Base-by-base conservation (phyloP, 305 asterid genomes). In the Fraxinus xanthoxyloides region DNA sequence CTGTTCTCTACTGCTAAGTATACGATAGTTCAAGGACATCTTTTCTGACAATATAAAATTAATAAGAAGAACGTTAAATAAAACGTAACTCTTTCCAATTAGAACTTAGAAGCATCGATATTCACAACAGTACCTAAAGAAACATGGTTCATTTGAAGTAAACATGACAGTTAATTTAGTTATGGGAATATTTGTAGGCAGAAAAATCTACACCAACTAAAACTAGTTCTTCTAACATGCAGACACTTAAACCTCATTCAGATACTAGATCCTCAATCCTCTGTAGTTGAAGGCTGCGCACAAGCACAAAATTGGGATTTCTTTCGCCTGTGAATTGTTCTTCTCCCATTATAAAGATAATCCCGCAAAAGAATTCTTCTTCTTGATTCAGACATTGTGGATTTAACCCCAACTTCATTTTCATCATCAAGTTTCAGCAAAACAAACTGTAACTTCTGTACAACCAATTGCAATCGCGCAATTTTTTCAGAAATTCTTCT, bases 381-480 rank as follows among this genome's bases (percentile, higher is more conserved):
- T 83, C 84, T 93, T 3, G 89, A 43, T 69, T 95, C 98, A 1
- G 91, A 76, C 74, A 83, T 75, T 83, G 70, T 87, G 35, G 83
- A 75, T 80, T 75, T 88, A 31, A 70, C 38, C 24, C 38, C 75
- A 15, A 90, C 93, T 67, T 90, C 90, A 35, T 36, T 88, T 34
- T 84, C 93, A 70, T 32, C 75, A 17, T 92, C 97, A 56, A 90
- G 89, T 80, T 93, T 92, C 88, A 95, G 85, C 85, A 95, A 77
- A 43, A 92, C 88, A 78, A 93, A 95, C 89, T 93, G 98, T 48
- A 95, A 34, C 91, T 91, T 95, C 88, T 97, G 97, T 70, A 97
- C 90, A 81, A 92, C 98, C 92, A 95, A 38, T 90, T 95, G 98
- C 90, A 97, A 46, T 82, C 98, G 89, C 28, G 95, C 98, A 3